Percentiles rank a stretch among this genome's conserved stretches.
phyloP scores from a whole-genome alignment of 176 grass and related monocot species.

The Oryza punctata region DNA sequence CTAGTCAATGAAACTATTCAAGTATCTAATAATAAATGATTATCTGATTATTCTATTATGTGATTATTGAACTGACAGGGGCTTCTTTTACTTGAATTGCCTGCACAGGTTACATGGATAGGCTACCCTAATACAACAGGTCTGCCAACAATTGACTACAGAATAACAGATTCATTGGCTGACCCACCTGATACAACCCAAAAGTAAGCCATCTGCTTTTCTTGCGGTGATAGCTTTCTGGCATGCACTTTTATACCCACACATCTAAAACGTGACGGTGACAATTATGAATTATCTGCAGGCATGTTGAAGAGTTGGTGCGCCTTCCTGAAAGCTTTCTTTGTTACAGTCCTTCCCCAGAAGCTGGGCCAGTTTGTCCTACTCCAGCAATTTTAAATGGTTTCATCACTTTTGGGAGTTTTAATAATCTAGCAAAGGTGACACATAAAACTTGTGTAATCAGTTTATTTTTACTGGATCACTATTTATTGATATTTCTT shows the following conservation, averaged over 20 bases:
- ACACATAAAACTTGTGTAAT: slow-evolving; percentile 11
- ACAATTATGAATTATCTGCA: slow-evolving; percentile 37
- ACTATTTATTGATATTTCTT: slow-evolving; percentile 24
- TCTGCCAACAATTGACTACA: slow-evolving; percentile 94
- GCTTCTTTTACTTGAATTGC: slow-evolving; percentile 27
- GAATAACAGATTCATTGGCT: slow-evolving; percentile 84
- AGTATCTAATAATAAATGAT: slow-evolving; percentile 15
- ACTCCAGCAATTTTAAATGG: slow-evolving; percentile 93
- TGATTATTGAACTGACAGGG: not conserved
- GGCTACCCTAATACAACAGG: slow-evolving; percentile 99
- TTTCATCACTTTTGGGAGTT: slow-evolving; percentile 95
- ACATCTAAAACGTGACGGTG: slow-evolving; percentile 35
- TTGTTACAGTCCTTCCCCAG: slow-evolving; percentile 95
- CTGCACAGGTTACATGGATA: slow-evolving; percentile 89
- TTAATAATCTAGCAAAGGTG: slow-evolving; percentile 99
- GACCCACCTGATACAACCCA: slow-evolving; percentile 77
- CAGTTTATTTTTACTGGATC: slow-evolving; percentile 18
- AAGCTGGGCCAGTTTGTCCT: slow-evolving; percentile 86
- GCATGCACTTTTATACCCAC: slow-evolving; percentile 6
- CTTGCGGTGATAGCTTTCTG: not conserved
- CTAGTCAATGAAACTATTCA: slow-evolving; percentile 3
- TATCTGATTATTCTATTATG: slow-evolving; percentile 11
- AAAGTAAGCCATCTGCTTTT: slow-evolving; percentile 58
- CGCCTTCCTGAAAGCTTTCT: slow-evolving; percentile 91
- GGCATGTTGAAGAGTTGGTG: slow-evolving; percentile 93